Evolutionary conservation across 2,329 filamentous ascomycete genomes (phyloP).

Genomic region (Pseudocercospora macadamiae): DNA sequence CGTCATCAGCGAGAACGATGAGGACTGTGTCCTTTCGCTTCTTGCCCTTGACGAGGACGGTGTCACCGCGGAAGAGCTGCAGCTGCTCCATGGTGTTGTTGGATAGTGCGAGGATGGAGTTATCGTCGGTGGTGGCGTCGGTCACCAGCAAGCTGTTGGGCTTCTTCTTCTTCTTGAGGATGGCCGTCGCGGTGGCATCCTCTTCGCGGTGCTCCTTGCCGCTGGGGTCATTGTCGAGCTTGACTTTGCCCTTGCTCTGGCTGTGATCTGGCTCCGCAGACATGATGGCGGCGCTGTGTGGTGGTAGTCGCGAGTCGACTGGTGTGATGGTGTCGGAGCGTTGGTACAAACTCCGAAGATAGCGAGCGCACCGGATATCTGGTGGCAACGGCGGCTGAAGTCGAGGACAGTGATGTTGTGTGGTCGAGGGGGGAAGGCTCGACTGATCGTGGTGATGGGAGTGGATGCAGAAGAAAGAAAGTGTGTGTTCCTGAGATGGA

Average conservation of each 20-base stretch:
- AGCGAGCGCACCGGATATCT: slow-evolving; percentile 6
- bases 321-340: slow-evolving; percentile 21
- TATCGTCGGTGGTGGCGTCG: slow-evolving; percentile 98
- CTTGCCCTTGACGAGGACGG: slow-evolving; percentile 97
- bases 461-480: background rate
- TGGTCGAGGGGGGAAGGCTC: slow-evolving; percentile 4
- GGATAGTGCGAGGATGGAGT: slow-evolving; percentile 97
- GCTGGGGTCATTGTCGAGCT: slow-evolving; percentile 42
- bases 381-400: slow-evolving; percentile 1
- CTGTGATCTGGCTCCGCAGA: slow-evolving; percentile 55
- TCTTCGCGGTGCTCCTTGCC: slow-evolving; percentile 59
- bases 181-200: slow-evolving; percentile 91
- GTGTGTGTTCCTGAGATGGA: background rate
- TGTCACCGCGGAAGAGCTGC: slow-evolving; percentile 97
- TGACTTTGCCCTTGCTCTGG: slow-evolving; percentile 49
- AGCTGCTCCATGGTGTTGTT: slow-evolving; percentile 99
- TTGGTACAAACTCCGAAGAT: slow-evolving; percentile 11
- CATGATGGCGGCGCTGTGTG: slow-evolving; percentile 41
- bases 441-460: slow-evolving; percentile 6
- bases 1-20: slow-evolving; percentile 96
- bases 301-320: slow-evolving; percentile 2
- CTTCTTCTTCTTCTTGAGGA: slow-evolving; percentile 99
- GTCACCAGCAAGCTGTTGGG: slow-evolving; percentile 98
- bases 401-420: background rate
- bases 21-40: slow-evolving; percentile 99